Evolutionary conservation across 257 asterid species (phyloP).

Genomic region (Solanum pinnatisectum): DNA sequence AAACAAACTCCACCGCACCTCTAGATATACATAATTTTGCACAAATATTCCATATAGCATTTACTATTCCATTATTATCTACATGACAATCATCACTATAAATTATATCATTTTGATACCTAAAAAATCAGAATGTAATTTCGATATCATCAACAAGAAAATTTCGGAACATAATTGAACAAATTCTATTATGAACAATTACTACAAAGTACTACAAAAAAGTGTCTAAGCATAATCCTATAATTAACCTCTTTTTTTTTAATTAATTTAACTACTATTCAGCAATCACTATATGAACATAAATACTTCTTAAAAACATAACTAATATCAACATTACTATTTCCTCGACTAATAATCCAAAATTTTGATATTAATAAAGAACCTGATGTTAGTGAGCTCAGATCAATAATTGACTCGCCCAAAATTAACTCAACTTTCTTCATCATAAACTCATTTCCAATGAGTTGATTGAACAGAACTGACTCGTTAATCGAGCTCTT

Average conservation of each 20-base stretch:
- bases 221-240: neutral
- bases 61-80: neutral
- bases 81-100: neutral
- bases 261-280: constrained; percentile 2
- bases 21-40: neutral
- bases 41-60: neutral
- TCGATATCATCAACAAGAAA: neutral
- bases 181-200: neutral
- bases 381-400: constrained; percentile 33
- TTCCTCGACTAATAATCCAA: constrained; percentile 39
- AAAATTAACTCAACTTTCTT: constrained; percentile 47
- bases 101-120: neutral
- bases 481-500: constrained; percentile 54
- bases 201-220: neutral
- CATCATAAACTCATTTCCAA: constrained; percentile 37
- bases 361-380: constrained; percentile 1
- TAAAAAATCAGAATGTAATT: neutral
- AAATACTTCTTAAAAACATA: constrained; percentile 36
- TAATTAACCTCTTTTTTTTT: neutral
- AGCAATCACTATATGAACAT: constrained; percentile 60
- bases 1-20: neutral
- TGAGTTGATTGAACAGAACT: constrained; percentile 56
- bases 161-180: neutral
- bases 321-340: constrained; percentile 34
- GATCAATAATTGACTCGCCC: constrained; percentile 44